These are phyloP conservation scores for Podaxis carcinomalis DNA, from an alignment of 768 basidiomycete genomes.

Conservation along the genomic window DNA sequence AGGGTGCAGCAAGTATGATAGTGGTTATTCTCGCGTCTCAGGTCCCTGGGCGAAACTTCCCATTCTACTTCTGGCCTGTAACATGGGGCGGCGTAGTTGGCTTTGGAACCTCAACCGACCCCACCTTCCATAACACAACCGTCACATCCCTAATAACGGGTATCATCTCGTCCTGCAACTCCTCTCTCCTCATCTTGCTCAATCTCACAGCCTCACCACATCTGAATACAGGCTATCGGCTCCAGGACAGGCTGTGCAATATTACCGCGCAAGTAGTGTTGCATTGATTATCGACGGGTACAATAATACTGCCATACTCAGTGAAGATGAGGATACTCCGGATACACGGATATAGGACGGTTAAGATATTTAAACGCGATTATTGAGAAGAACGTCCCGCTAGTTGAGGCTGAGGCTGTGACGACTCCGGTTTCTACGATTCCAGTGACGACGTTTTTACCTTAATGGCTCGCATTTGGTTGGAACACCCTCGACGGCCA, in stretches of 20 bases:
- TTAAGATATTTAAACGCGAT: constrained; percentile 59
- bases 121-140: constrained; percentile 39
- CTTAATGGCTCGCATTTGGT: no score
- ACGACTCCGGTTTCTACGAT: no score
- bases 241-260: constrained; percentile 57
- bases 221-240: constrained; percentile 16
- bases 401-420: constrained; percentile 29
- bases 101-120: constrained; percentile 21
- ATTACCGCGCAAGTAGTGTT: constrained; percentile 63
- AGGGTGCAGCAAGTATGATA: constrained; percentile 30
- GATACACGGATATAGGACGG: constrained; percentile 47
- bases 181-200: constrained; percentile 27
- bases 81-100: constrained; percentile 18
- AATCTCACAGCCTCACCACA: constrained; percentile 25
- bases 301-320: constrained; percentile 52
- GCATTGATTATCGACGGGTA: constrained; percentile 61
- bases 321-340: constrained; percentile 31
- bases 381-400: constrained; percentile 52
- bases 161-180: constrained; percentile 23
- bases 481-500: no score
- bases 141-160: constrained; percentile 33
- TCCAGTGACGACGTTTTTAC: no score
- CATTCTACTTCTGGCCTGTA: constrained; percentile 65
- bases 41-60: constrained; percentile 45
- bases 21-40: constrained; percentile 50